Evolutionary conservation across 179 eudicot species (phyloP).

Genomic region (Drosera spatulata): DNA sequence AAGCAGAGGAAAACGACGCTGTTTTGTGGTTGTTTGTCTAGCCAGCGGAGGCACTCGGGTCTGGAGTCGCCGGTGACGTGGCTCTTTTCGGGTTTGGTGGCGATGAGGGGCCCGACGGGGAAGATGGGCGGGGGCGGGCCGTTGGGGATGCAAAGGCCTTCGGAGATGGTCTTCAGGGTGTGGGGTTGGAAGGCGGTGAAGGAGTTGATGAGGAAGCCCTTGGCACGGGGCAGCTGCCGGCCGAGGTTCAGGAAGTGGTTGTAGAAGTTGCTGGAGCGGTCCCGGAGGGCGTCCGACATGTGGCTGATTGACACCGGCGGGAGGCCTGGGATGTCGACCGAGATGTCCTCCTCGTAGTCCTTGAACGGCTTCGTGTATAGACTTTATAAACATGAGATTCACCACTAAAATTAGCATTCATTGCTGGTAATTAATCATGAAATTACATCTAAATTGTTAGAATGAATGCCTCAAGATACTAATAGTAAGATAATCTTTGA

Average conservation of each 20-base stretch:
- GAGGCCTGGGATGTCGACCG: constrained; percentile 14
- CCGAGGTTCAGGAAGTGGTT: constrained; percentile 11
- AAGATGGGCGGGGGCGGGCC: constrained; percentile 25
- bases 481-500: too few relatives aligned
- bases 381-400: too few relatives aligned
- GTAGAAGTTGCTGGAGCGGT: constrained; percentile 12
- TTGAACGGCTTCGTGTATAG: not conserved
- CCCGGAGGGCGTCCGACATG: constrained; percentile 12
- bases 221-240: constrained; percentile 8
- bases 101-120: constrained; percentile 24
- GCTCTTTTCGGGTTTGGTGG: not conserved
- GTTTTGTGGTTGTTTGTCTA: constrained; percentile 23
- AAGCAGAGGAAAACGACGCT: constrained; percentile 35
- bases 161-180: constrained; percentile 13
- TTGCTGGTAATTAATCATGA: too few relatives aligned
- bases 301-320: constrained; percentile 18
- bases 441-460: too few relatives aligned
- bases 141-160: constrained; percentile 20
- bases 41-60: constrained; percentile 12
- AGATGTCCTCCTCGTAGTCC: not conserved
- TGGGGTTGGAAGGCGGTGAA: constrained; percentile 28
- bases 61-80: not conserved
- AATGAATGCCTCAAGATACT: too few relatives aligned
- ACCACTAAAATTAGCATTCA: too few relatives aligned
- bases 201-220: constrained; percentile 35